Conservation (phyloP, 768 basidiomycete genomes). For the Agrocybe chaxingu region DNA sequence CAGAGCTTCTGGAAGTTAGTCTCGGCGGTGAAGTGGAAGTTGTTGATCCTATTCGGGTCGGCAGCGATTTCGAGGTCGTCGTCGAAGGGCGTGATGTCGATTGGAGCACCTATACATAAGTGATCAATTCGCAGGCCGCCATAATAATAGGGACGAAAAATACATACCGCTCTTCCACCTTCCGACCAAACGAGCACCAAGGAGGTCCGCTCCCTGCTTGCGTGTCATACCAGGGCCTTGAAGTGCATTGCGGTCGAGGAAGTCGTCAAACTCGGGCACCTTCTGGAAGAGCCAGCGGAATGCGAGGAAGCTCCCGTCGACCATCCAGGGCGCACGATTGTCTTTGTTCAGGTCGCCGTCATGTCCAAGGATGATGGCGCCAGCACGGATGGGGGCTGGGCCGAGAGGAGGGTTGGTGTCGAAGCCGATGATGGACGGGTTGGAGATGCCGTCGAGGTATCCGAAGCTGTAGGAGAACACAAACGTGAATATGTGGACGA, state of each 20-base stretch:
- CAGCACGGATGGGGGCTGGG: constrained; percentile 36
- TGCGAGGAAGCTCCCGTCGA: constrained; percentile 49
- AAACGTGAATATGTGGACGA: neutral
- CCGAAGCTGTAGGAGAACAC: constrained; percentile 35
- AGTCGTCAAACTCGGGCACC: constrained; percentile 49
- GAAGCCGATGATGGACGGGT: constrained; percentile 43
- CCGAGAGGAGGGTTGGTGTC: constrained; percentile 27
- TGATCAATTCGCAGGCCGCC: neutral
- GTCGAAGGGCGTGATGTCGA: constrained; percentile 37
- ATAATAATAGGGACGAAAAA: neutral
- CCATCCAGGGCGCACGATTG: constrained; percentile 36
- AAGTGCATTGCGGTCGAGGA: constrained; percentile 37
- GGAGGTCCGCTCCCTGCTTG: constrained; percentile 35
- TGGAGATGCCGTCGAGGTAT: constrained; percentile 49
- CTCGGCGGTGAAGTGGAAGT: constrained; percentile 37
- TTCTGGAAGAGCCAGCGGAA: constrained; percentile 50
- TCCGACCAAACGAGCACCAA: constrained; percentile 37
- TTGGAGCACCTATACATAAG: constrained; percentile 29
- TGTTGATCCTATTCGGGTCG: constrained; percentile 37
- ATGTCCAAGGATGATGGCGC: constrained; percentile 41
- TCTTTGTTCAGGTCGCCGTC: constrained; percentile 30
- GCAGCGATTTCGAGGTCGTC: constrained; percentile 34
- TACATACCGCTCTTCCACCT: constrained; percentile 48
- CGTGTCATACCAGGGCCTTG: constrained; percentile 22
- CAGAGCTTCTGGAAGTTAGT: constrained; percentile 30